Conservation (phyloP, 306 rosid species). For the Corylus americana region DNA sequence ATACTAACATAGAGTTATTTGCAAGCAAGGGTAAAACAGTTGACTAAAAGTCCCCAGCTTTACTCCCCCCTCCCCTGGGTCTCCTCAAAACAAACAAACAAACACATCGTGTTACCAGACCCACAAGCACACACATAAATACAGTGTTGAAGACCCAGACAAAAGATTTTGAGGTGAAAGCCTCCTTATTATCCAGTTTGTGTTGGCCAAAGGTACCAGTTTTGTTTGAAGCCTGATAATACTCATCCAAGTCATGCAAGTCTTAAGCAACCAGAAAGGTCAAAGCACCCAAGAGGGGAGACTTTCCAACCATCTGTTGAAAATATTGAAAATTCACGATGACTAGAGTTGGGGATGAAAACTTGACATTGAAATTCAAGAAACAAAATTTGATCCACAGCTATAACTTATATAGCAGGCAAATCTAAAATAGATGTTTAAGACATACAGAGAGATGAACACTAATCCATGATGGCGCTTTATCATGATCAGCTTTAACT, state of each 20-base stretch:
- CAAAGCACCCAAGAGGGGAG: neutral
- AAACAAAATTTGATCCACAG: neutral
- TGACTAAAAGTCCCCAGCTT: neutral
- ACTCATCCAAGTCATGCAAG: neutral
- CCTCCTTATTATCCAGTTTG: neutral
- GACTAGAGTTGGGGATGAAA: neutral
- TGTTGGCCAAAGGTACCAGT: conserved; percentile 3
- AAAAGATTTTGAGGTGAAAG: neutral
- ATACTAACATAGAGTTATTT: neutral
- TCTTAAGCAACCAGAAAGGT: conserved; percentile 1
- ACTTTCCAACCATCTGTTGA: neutral
- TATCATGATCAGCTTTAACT: neutral
- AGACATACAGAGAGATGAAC: neutral
- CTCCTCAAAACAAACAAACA: neutral
- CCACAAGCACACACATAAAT: neutral
- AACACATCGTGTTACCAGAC: neutral
- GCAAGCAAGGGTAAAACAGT: neutral
- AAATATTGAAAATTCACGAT: neutral
- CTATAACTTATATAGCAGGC: neutral
- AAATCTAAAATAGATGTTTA: neutral
- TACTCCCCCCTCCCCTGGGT: neutral
- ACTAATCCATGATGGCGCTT: neutral
- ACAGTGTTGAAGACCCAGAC: neutral
- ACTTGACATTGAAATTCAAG: neutral
- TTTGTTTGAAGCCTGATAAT: neutral